These are phyloP conservation scores for Zymoseptoria brevis DNA, from an alignment of 2,329 filamentous ascomycete species.

Conservation along the genomic window DNA sequence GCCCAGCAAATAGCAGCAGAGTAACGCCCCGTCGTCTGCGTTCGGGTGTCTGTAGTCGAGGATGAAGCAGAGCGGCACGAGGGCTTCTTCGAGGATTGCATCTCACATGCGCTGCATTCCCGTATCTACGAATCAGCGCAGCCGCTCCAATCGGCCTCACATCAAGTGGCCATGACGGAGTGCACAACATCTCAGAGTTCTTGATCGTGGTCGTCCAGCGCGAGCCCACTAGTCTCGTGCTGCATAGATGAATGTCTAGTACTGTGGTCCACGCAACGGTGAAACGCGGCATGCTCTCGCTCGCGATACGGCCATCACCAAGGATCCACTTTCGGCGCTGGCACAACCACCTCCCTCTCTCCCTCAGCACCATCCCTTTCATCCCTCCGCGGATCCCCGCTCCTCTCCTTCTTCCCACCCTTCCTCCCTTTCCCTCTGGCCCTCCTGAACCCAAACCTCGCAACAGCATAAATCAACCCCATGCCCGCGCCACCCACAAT, in stretches of 20 bases:
- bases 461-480: constrained; percentile 34
- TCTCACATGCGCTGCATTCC: too few species aligned
- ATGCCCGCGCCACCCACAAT: constrained; percentile 32
- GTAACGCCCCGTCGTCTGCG: background rate
- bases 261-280: background rate
- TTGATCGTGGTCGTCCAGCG: background rate
- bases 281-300: too few species aligned
- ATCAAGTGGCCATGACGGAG: too few species aligned
- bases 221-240: background rate
- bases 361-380: constrained; percentile 15
- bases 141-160: too few species aligned
- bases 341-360: constrained; percentile 10
- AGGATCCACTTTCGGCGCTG: background rate
- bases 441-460: constrained; percentile 30
- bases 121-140: too few species aligned
- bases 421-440: constrained; percentile 25
- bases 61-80: background rate
- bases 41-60: background rate
- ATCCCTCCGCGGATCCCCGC: constrained; percentile 21
- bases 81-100: background rate
- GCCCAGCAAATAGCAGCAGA: background rate
- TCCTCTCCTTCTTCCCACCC: constrained; percentile 14
- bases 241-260: background rate
- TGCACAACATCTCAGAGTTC: background rate
- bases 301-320: background rate